Percentiles rank a stretch among this genome's conserved stretches.
Conservation (phyloP, 768 basidiomycete species). For the Tephrocybe rancida region DNA sequence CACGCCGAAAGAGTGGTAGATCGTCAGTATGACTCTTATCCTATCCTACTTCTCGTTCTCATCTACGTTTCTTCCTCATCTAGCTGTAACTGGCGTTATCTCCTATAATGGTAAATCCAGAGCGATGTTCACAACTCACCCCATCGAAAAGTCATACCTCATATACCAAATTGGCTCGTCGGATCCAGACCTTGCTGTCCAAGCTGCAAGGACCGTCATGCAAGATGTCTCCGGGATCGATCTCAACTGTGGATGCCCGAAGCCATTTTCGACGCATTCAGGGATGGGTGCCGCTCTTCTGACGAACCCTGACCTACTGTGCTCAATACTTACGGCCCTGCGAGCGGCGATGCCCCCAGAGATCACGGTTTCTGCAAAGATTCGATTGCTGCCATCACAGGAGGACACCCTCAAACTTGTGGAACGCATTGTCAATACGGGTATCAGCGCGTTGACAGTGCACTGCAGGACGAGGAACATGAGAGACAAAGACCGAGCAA, state of each 20-base stretch:
- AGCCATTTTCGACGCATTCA: conserved; percentile 89
- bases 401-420: conserved; percentile 91
- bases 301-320: conserved; percentile 88
- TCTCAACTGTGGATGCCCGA: conserved; percentile 97
- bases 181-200: conserved; percentile 86
- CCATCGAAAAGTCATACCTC: conserved; percentile 90
- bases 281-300: conserved; percentile 98
- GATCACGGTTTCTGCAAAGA: conserved; percentile 93
- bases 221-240: conserved; percentile 93
- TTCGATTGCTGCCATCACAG: conserved; percentile 83
- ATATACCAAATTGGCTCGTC: conserved; percentile 96
- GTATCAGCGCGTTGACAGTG: conserved; percentile 87
- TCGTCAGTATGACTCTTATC: conserved; percentile 53
- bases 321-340: conserved; percentile 83
- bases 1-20: conserved; percentile 83
- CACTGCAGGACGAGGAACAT: conserved; percentile 95
- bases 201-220: conserved; percentile 86
- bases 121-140: conserved; percentile 91
- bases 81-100: conserved; percentile 85
- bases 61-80: neutral
- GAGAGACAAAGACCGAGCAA: conserved; percentile 80
- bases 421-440: conserved; percentile 82
- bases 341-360: conserved; percentile 71
- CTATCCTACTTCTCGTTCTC: neutral
- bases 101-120: conserved; percentile 83